A percentile compares a stretch with the other conserved stretches of the same genome.
phyloP scores from a whole-genome alignment of 179 eudicot species.

The Spinacia oleracea region DNA sequence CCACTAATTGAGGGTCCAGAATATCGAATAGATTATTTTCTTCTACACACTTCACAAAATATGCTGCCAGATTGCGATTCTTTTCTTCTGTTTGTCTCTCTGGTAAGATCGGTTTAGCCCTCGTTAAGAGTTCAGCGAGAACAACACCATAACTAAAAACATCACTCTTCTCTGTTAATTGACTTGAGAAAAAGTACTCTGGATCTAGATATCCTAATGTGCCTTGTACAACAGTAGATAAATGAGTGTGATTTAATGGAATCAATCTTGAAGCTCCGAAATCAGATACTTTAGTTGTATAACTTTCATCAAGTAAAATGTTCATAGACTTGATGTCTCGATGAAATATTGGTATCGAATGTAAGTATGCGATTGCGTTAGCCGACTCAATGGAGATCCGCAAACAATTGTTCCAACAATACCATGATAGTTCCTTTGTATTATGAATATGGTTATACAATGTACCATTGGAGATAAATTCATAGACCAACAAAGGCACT shows the following conservation, averaged over 20 bases:
- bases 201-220: slow-evolving; percentile 5
- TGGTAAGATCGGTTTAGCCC: background rate
- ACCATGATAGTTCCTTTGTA: background rate
- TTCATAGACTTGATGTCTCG: background rate
- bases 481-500: background rate
- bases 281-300: background rate
- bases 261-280: slow-evolving; percentile 1
- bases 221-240: background rate
- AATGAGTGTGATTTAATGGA: background rate
- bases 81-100: background rate
- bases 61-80: background rate
- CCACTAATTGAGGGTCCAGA: background rate
- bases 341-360: background rate
- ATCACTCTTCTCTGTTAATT: slow-evolving; percentile 4
- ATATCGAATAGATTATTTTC: background rate
- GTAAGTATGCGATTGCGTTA: background rate
- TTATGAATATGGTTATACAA: background rate
- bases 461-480: background rate
- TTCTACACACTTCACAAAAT: background rate
- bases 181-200: background rate
- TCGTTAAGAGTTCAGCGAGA: background rate
- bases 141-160: slow-evolving; percentile 4
- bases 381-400: background rate
- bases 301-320: background rate
- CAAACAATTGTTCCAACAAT: background rate